phyloP scores from a whole-genome alignment of 768 basidiomycete species.

The Auricularia cornea region DNA sequence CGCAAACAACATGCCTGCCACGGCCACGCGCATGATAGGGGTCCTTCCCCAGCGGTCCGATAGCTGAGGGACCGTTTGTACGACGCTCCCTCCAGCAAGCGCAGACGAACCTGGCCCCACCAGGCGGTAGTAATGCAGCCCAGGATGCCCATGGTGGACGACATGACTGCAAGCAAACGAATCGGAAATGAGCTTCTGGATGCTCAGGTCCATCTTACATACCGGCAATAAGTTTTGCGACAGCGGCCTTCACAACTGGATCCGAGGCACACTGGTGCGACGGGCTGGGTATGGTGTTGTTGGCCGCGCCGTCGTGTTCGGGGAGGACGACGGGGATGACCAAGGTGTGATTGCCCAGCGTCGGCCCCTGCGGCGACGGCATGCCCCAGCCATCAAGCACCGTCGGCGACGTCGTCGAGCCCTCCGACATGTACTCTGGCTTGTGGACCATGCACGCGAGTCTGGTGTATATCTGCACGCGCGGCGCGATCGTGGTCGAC shows the following conservation, averaged over 20 bases:
- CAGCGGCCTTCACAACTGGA: constrained; percentile 64
- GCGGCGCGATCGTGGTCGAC: constrained; percentile 55
- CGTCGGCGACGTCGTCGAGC: constrained; percentile 8
- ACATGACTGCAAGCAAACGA: constrained; percentile 38
- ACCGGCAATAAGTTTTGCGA: constrained; percentile 59
- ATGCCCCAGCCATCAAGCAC: background rate
- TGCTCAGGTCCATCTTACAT: constrained; percentile 16
- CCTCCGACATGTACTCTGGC: constrained; percentile 37
- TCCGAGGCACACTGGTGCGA: constrained; percentile 48
- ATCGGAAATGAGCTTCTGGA: constrained; percentile 1
- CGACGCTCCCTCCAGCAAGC: background rate
- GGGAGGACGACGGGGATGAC: background rate
- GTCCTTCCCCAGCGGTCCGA: constrained; percentile 75
- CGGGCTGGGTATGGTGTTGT: constrained; percentile 6
- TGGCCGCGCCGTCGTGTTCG: background rate
- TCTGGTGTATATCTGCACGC: constrained; percentile 64
- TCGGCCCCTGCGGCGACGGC: background rate
- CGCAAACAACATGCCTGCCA: constrained; percentile 50
- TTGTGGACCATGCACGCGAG: constrained; percentile 62
- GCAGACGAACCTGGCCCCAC: constrained; percentile 50
- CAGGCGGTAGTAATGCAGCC: constrained; percentile 73
- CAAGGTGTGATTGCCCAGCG: background rate
- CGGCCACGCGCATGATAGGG: constrained; percentile 49
- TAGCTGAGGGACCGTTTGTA: constrained; percentile 31
- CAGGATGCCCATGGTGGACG: constrained; percentile 59